Percentiles rank a stretch among this genome's conserved stretches.
These are phyloP conservation scores for Vitis riparia DNA, from an alignment of 164 flowering plant genomes.

Conservation along the genomic window DNA sequence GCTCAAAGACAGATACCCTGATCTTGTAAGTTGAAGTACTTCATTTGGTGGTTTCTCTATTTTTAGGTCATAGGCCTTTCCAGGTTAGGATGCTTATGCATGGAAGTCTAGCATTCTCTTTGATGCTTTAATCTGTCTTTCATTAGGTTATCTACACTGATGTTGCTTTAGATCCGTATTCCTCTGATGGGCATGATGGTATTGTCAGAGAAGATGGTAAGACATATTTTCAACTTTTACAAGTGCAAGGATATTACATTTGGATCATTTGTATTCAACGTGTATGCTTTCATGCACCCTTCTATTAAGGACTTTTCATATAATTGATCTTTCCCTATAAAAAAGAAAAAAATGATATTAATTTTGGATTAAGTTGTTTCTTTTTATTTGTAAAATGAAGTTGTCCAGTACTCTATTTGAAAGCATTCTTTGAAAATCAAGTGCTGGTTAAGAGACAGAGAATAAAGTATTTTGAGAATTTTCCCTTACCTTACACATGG, in stretches of 20 bases:
- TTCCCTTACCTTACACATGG: too few relatives aligned
- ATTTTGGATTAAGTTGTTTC: too few relatives aligned
- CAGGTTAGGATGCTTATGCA: background rate
- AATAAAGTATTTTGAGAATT: too few relatives aligned
- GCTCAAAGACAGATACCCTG: conserved; percentile 89
- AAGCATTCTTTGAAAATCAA: too few relatives aligned
- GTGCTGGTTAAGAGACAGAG: too few relatives aligned
- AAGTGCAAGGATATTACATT: background rate
- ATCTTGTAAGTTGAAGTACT: conserved; percentile 63
- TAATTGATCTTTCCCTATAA: too few relatives aligned
- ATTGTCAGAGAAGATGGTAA: conserved; percentile 98
- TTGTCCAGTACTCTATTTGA: too few relatives aligned
- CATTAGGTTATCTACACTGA: conserved; percentile 90
- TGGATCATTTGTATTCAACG: too few relatives aligned
- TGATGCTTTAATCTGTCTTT: conserved; percentile 12
- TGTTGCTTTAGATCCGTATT: conserved; percentile 96
- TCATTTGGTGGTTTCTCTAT: background rate
- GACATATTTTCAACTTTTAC: conserved; percentile 12
- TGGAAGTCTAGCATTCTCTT: conserved; percentile 1
- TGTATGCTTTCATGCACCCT: too few relatives aligned
- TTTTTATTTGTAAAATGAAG: too few relatives aligned
- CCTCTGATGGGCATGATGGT: conserved; percentile 97
- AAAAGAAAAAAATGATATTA: too few relatives aligned
- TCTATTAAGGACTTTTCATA: too few relatives aligned
- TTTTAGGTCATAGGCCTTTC: background rate